Conservation (phyloP, 305 asterid genomes). For the Fraxinus ornus region DNA sequence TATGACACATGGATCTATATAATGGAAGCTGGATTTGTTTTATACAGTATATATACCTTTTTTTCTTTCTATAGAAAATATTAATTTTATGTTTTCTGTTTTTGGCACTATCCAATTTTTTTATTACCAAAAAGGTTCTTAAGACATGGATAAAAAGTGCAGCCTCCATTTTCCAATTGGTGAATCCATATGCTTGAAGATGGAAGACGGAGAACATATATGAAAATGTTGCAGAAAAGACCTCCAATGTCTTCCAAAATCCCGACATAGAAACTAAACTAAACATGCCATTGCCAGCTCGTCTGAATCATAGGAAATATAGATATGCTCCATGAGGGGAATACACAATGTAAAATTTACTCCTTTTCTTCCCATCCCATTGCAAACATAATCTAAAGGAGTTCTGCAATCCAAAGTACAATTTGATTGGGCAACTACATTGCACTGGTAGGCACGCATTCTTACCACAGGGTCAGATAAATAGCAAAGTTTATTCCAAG, state of each 20-base stretch:
- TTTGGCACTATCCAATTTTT: neutral
- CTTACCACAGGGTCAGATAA: neutral
- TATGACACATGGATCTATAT: neutral
- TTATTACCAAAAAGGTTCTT: neutral
- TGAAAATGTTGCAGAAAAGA: neutral
- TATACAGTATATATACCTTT: neutral
- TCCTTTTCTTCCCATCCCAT: neutral
- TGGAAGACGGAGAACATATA: neutral
- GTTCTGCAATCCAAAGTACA: neutral
- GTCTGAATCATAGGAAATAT: neutral
- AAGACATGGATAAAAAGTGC: neutral
- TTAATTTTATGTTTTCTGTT: neutral
- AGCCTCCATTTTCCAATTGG: neutral
- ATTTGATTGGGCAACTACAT: neutral
- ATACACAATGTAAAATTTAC: neutral
- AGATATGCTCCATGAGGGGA: neutral
- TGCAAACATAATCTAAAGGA: neutral
- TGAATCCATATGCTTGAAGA: neutral
- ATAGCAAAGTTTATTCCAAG: neutral
- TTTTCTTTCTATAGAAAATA: neutral
- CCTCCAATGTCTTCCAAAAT: neutral
- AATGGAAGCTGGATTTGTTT: neutral
- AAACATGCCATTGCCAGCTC: neutral
- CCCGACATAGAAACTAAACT: neutral
- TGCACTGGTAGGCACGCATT: neutral